Conservation (phyloP, 2,329 filamentous ascomycete genomes). For the Zasmidium cellare region DNA sequence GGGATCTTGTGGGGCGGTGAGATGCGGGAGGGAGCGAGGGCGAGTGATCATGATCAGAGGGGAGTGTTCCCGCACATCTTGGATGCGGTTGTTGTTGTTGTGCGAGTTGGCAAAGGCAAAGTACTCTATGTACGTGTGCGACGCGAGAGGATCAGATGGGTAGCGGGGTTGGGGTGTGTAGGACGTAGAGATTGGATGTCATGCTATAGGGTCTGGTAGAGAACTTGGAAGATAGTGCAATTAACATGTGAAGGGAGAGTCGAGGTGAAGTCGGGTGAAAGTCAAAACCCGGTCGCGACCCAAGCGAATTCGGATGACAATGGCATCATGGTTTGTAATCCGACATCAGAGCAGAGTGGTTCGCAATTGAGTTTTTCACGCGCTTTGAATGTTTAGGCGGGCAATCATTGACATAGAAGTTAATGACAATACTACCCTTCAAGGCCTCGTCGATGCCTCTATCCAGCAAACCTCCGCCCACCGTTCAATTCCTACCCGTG, state of each 20-base stretch:
- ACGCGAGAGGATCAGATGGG: not conserved
- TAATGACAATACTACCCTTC: not conserved
- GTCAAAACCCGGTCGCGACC: too few species aligned
- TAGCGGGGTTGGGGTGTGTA: not conserved
- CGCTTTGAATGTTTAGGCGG: too few species aligned
- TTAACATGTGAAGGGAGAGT: not conserved
- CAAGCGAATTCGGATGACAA: not conserved
- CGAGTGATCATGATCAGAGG: too few species aligned
- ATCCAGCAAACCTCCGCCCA: not conserved
- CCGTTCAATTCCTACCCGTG: too few species aligned
- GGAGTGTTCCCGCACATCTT: constrained; percentile 9
- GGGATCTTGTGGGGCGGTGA: constrained; percentile 6
- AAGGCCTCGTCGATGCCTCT: not conserved
- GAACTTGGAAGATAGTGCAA: too few species aligned
- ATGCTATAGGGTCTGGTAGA: too few species aligned
- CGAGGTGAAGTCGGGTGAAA: not conserved
- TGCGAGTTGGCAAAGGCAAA: too few species aligned
- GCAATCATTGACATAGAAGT: too few species aligned
- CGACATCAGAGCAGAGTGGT: not conserved
- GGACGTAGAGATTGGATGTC: too few species aligned
- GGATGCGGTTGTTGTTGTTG: too few species aligned
- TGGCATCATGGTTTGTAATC: not conserved
- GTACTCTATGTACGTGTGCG: too few species aligned
- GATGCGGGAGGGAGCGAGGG: constrained; percentile 8
- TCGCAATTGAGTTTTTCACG: not conserved